A percentile compares a stretch with the other conserved stretches of the same genome.
These are phyloP conservation scores for Ogataea pini DNA, from an alignment of 805 yeast genomes.

Conservation along the genomic window DNA sequence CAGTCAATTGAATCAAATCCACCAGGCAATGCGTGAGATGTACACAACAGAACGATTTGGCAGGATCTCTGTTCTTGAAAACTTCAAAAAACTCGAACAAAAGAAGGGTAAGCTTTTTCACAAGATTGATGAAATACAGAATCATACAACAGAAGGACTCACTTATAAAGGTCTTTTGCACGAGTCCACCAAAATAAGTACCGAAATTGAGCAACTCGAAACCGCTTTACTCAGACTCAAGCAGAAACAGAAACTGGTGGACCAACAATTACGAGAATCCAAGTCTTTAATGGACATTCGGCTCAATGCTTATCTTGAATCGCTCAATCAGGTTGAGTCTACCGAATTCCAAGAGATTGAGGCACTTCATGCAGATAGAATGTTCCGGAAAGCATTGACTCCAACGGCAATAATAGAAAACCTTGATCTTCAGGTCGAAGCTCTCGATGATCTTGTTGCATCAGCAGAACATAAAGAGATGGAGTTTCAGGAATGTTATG, in stretches of 20 bases:
- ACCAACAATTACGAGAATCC: slow-evolving; percentile 44
- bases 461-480: slow-evolving; percentile 20
- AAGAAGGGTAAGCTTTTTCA: slow-evolving; percentile 37
- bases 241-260: slow-evolving; percentile 37
- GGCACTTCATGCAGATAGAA: slow-evolving; percentile 11
- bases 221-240: slow-evolving; percentile 35
- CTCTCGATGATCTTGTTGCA: slow-evolving; percentile 27
- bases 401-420: slow-evolving; percentile 24
- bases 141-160: slow-evolving; percentile 42
- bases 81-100: slow-evolving; percentile 43
- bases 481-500: slow-evolving; percentile 25
- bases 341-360: slow-evolving; percentile 25
- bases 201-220: slow-evolving; percentile 43
- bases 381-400: slow-evolving; percentile 16
- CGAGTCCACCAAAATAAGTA: slow-evolving; percentile 36
- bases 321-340: slow-evolving; percentile 27
- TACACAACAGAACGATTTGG: slow-evolving; percentile 40
- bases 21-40: slow-evolving; percentile 47
- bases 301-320: slow-evolving; percentile 44
- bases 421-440: slow-evolving; percentile 28
- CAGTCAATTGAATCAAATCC: slow-evolving; percentile 41
- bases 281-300: slow-evolving; percentile 52
- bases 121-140: slow-evolving; percentile 42
- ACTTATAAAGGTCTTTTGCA: slow-evolving; percentile 40
- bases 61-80: slow-evolving; percentile 31